Percentiles rank a stretch among this genome's conserved stretches.
Conservation (phyloP, 2,329 filamentous ascomycete genomes). For the Fusarium pilosicola region DNA sequence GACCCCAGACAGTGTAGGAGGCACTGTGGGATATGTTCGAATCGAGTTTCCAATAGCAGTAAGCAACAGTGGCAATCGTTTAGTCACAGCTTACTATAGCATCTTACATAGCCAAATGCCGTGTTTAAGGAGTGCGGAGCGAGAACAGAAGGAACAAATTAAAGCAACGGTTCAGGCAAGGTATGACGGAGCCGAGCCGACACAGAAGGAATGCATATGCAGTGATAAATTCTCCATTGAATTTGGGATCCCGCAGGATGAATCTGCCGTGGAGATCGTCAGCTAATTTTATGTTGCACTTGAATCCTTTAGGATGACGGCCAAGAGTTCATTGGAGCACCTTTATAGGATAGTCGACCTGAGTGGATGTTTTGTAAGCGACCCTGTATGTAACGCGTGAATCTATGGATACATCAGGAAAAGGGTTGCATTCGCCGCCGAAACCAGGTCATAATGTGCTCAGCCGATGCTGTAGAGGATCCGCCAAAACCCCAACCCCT, state of each 20-base stretch:
- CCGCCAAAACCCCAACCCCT: not conserved
- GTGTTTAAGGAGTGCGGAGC: not conserved
- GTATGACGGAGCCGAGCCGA: not conserved
- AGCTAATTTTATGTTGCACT: not conserved
- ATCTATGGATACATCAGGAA: not conserved
- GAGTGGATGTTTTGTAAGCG: not conserved
- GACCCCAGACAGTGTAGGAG: not conserved
- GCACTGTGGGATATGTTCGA: not conserved
- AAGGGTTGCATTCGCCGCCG: not conserved
- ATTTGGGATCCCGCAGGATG: not conserved
- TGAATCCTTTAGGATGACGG: not conserved
- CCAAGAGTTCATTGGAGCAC: not conserved
- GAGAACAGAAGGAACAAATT: not conserved
- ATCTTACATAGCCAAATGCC: not conserved
- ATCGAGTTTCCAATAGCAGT: not conserved
- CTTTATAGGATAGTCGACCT: fast-evolving
- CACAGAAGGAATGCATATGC: not conserved
- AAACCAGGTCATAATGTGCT: not conserved
- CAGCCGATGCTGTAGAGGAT: not conserved
- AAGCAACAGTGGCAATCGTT: not conserved
- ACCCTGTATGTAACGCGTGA: not conserved
- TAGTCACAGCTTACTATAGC: not conserved
- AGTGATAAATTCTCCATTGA: not conserved
- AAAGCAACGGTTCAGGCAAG: not conserved
- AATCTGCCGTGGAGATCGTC: not conserved